These are phyloP conservation scores for Eutypa lata DNA, from an alignment of 2,329 filamentous ascomycete genomes.

Conservation along the genomic window DNA sequence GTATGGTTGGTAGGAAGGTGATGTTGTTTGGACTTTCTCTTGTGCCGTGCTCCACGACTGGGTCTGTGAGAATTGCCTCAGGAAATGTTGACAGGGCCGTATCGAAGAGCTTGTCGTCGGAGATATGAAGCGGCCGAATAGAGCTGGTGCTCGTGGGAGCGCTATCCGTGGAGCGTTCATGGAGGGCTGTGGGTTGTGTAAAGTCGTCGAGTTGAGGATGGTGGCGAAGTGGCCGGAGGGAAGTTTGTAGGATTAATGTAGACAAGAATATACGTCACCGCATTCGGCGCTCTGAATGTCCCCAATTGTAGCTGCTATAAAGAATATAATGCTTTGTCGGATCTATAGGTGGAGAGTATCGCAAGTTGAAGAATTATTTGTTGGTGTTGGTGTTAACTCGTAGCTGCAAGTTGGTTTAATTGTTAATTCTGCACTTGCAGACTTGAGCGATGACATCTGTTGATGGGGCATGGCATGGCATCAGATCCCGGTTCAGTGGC, in stretches of 20 bases:
- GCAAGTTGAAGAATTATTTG: background rate
- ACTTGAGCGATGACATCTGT: background rate
- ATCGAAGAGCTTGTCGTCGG: conserved; percentile 38
- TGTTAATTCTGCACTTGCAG: background rate
- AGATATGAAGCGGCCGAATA: conserved; percentile 26
- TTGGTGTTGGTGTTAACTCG: background rate
- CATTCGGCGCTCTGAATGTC: background rate
- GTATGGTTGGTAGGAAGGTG: conserved; percentile 50
- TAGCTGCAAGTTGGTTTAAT: background rate
- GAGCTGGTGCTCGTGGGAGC: conserved; percentile 28
- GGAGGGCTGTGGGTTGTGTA: conserved; percentile 1
- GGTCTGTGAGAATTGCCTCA: conserved; percentile 40
- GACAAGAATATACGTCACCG: background rate
- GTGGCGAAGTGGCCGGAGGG: too few species aligned
- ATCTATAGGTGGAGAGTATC: background rate
- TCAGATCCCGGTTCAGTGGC: background rate
- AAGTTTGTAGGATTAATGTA: background rate
- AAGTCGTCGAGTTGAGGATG: too few species aligned
- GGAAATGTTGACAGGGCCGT: conserved; percentile 36
- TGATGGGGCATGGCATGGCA: background rate
- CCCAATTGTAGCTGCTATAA: background rate
- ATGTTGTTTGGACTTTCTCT: conserved; percentile 23
- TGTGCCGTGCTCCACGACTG: conserved; percentile 23
- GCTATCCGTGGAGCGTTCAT: conserved; percentile 42
- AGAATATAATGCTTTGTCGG: background rate